These are phyloP conservation scores for Rhizopogon roseolus DNA, from an alignment of 768 basidiomycete genomes.

Conservation along the genomic window DNA sequence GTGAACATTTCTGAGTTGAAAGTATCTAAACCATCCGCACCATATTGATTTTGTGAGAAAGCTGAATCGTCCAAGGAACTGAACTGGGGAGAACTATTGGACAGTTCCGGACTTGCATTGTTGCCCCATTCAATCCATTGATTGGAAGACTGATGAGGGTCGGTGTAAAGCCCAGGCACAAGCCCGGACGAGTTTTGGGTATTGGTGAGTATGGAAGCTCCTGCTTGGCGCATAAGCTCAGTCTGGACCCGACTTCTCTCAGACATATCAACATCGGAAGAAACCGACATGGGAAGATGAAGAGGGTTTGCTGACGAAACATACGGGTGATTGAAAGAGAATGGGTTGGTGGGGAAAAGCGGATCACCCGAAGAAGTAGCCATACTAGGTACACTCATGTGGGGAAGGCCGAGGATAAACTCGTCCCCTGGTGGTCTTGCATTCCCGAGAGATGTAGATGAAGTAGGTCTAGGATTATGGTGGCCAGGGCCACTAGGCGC, in stretches of 20 bases:
- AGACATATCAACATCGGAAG: constrained; percentile 34
- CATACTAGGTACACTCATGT: constrained; percentile 28
- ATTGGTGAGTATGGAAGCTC: constrained; percentile 10
- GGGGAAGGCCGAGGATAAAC: constrained; percentile 37
- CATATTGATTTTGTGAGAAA: constrained; percentile 17
- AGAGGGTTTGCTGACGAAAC: constrained; percentile 15
- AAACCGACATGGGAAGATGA: constrained; percentile 14
- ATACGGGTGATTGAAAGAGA: constrained; percentile 22
- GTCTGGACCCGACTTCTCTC: constrained; percentile 44
- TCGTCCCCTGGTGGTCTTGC: constrained; percentile 33
- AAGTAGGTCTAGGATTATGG: constrained; percentile 30
- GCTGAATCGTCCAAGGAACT: constrained; percentile 25
- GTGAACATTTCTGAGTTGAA: constrained; percentile 7
- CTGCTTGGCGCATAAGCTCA: constrained; percentile 36
- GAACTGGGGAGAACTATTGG: constrained; percentile 6
- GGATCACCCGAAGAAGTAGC: constrained; percentile 20
- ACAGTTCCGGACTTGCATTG: background rate
- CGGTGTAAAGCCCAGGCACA: constrained; percentile 13
- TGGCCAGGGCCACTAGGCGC: constrained; percentile 76
- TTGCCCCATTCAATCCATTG: constrained; percentile 26
- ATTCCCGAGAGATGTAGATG: constrained; percentile 23
- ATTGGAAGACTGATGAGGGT: constrained; percentile 9
- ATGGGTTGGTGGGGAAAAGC: constrained; percentile 26
- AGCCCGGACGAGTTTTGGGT: constrained; percentile 3
- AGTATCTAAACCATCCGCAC: constrained; percentile 13